These are phyloP conservation scores for Silene uniflora DNA, from an alignment of 148 eudicot species.

Conservation along the genomic window DNA sequence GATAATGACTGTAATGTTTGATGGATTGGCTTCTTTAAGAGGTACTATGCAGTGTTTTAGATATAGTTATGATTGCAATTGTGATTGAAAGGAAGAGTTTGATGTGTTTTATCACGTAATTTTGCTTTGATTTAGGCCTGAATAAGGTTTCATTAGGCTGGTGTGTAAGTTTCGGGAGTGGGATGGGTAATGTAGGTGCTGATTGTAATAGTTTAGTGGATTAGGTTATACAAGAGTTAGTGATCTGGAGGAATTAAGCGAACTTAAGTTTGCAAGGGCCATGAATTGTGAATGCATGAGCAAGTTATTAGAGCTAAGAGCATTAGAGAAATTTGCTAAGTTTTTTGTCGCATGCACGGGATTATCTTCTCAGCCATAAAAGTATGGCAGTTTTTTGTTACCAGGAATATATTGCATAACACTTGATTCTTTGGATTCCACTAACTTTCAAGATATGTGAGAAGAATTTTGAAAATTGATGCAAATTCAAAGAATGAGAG, in stretches of 20 bases:
- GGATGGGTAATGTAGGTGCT: background rate
- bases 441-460: too few species aligned
- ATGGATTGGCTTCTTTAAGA: background rate
- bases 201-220: background rate
- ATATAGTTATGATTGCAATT: background rate
- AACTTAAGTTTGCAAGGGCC: background rate
- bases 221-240: background rate
- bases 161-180: background rate
- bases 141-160: background rate
- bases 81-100: background rate
- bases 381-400: background rate
- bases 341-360: background rate
- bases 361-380: background rate
- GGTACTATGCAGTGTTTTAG: background rate
- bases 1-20: conserved; percentile 13
- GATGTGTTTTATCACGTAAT: background rate
- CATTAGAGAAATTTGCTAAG: too few species aligned
- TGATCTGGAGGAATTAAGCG: background rate
- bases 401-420: background rate
- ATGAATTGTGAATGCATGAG: background rate
- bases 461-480: too few species aligned
- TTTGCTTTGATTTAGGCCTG: background rate
- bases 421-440: too few species aligned
- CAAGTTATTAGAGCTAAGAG: background rate
- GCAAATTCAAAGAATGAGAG: too few species aligned